Percentiles rank a stretch among this genome's conserved stretches.
These are phyloP conservation scores for Fusarium circinatum DNA, from an alignment of 2,329 filamentous ascomycete species.

Conservation along the genomic window DNA sequence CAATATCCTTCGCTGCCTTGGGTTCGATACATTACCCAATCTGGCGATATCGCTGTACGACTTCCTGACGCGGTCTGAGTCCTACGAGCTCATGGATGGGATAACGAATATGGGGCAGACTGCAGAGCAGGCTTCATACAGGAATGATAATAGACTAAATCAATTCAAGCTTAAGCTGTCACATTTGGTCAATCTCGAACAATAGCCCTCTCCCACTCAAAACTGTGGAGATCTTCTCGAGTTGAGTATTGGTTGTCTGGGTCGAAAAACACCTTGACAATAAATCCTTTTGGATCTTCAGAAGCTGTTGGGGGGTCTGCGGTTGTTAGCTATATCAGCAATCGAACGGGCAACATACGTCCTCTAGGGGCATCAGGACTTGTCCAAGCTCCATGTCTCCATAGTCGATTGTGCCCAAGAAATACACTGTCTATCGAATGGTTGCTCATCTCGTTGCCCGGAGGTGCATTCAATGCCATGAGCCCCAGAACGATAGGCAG, in stretches of 20 bases:
- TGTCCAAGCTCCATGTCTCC: conserved; percentile 44
- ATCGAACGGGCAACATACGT: conserved; percentile 38
- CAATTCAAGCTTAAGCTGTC: conserved; percentile 16
- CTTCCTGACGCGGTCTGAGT: conserved; percentile 85
- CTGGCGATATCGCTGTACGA: conserved; percentile 93
- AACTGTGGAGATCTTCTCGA: conserved; percentile 22
- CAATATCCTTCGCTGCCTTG: conserved; percentile 98
- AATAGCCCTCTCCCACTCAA: conserved; percentile 44
- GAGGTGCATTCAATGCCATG: conserved; percentile 49
- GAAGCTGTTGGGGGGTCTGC: conserved; percentile 40
- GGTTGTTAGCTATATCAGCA: not conserved
- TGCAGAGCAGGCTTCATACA: conserved; percentile 37
- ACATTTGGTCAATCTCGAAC: conserved; percentile 35
- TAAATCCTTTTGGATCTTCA: conserved; percentile 47
- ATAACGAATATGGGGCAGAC: conserved; percentile 26
- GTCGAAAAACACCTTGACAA: conserved; percentile 50
- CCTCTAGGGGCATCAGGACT: conserved; percentile 31
- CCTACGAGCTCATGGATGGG: conserved; percentile 8
- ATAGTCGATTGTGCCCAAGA: conserved; percentile 33
- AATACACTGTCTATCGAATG: conserved; percentile 40
- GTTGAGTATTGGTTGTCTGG: conserved; percentile 46
- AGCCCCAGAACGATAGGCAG: conserved; percentile 52
- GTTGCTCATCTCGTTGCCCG: not conserved
- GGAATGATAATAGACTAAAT: conserved; percentile 43
- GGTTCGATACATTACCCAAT: conserved; percentile 99